These are phyloP conservation scores for Boletus insuetus DNA, from an alignment of 768 basidiomycete genomes.

Conservation along the genomic window DNA sequence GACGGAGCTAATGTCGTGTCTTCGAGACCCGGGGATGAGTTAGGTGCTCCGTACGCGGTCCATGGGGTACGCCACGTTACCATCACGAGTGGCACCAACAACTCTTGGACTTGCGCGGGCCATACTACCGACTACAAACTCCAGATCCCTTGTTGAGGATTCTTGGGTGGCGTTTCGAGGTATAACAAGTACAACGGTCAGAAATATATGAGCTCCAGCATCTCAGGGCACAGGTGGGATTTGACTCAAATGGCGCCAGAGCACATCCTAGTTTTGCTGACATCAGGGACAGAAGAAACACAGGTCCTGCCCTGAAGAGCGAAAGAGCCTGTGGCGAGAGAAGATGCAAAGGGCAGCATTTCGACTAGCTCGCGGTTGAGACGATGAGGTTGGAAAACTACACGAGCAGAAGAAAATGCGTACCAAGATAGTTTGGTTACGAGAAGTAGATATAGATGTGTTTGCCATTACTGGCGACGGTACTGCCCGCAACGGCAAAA, in stretches of 20 bases:
- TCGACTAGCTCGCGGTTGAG: slow-evolving; percentile 32
- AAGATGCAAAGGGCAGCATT: slow-evolving; percentile 37
- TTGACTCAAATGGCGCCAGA: slow-evolving; percentile 33
- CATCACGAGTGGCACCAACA: neutral
- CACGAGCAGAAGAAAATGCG: slow-evolving; percentile 16
- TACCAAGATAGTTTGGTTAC: slow-evolving; percentile 31
- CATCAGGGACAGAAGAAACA: slow-evolving; percentile 19
- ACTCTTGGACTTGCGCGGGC: slow-evolving; percentile 42
- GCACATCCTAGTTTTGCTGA: slow-evolving; percentile 30
- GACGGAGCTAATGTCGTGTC: neutral
- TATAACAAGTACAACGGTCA: slow-evolving; percentile 49
- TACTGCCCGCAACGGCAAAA: slow-evolving; percentile 30
- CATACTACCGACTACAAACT: slow-evolving; percentile 45
- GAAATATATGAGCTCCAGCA: slow-evolving; percentile 45
- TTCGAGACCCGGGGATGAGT: neutral
- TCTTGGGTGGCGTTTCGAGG: slow-evolving; percentile 43
- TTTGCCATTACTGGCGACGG: slow-evolving; percentile 30
- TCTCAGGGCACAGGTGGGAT: slow-evolving; percentile 32
- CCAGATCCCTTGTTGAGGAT: slow-evolving; percentile 51
- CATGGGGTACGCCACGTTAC: slow-evolving; percentile 15
- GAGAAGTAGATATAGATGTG: slow-evolving; percentile 26
- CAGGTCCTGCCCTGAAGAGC: slow-evolving; percentile 23
- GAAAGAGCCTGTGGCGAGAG: slow-evolving; percentile 30
- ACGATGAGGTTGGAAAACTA: slow-evolving; percentile 8
- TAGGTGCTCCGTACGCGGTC: neutral